These are phyloP conservation scores for Ambrosia hybrid DNA, from an alignment of 140 eudicot species.

Conservation along the genomic window DNA sequence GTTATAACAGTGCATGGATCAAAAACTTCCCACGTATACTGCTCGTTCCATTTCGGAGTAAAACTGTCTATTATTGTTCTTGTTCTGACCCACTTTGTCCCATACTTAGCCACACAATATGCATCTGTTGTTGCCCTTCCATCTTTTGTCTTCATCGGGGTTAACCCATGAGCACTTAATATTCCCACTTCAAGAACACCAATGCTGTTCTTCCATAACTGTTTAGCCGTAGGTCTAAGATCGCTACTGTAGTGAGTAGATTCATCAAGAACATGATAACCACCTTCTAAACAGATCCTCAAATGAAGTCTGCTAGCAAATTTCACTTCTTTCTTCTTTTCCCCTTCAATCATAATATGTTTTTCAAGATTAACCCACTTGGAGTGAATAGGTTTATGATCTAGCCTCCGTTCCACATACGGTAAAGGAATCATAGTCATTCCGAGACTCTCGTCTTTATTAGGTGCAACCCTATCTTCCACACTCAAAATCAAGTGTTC, in stretches of 20 bases:
- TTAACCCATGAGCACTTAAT: slow-evolving; percentile 69
- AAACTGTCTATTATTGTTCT: slow-evolving; percentile 83
- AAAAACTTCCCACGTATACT: slow-evolving; percentile 92
- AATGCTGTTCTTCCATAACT: slow-evolving; percentile 76
- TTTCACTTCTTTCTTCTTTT: slow-evolving; percentile 68
- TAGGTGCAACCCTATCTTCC: slow-evolving; percentile 68
- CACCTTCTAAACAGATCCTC: slow-evolving; percentile 86
- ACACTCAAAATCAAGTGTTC: slow-evolving; percentile 71
- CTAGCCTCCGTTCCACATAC: slow-evolving; percentile 65
- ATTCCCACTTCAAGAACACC: slow-evolving; percentile 89
- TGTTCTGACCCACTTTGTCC: slow-evolving; percentile 88
- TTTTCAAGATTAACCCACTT: slow-evolving; percentile 83
- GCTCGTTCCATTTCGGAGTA: slow-evolving; percentile 91
- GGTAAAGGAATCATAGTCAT: slow-evolving; percentile 60
- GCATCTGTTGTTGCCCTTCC: slow-evolving; percentile 83
- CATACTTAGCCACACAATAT: slow-evolving; percentile 96
- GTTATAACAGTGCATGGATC: slow-evolving; percentile 92
- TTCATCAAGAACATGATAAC: slow-evolving; percentile 93
- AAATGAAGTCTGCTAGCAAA: slow-evolving; percentile 77
- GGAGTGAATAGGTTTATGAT: slow-evolving; percentile 53
- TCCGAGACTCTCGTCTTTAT: slow-evolving; percentile 71
- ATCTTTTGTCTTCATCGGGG: slow-evolving; percentile 80
- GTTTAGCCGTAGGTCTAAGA: slow-evolving; percentile 78
- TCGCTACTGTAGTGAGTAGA: slow-evolving; percentile 89
- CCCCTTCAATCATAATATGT: slow-evolving; percentile 60